Evolutionary conservation across 2,329 filamentous ascomycete genomes (phyloP), one percentile per base, ranked within the genome.

Genomic region (Aureobasidium sp.): DNA sequence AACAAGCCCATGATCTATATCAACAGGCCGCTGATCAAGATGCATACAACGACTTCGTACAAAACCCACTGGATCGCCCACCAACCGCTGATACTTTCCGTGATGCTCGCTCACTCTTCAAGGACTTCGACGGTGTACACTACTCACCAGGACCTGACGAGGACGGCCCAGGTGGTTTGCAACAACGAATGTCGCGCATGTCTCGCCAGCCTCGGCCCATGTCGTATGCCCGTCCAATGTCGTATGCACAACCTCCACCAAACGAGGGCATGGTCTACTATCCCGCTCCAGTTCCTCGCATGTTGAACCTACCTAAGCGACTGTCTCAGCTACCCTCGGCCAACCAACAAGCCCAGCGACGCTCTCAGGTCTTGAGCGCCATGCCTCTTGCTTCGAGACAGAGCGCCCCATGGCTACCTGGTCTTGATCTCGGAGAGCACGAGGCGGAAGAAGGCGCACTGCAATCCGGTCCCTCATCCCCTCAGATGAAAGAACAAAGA

Each of bases 221-320:
- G 55, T 48, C 55, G 7, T 48, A 58, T 48, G 66, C 66, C 44
- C 73, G 77, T 58, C 78, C 84, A 12, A 80, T 82, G 64, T 85
- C 85, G 0, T 87, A 86, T 71, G 75, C 84, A 69, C 68, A 67
- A 37, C 84, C 84, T 1, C 78, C 81, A 29, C 87, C 87, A 1
- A 87, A 85, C 5, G 85, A 93, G 67, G 80, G 87, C 68, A 96
- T 97, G 90, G 85, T 96, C 10, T 97, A 88, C 75, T 99, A 99
- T 73, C 94, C 94, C 15, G 94, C 94, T 3, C 92, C 91, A 1
- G 94, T 99, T 2, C 94, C 94, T 3, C 87, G 89, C 65, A 92
- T 96, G 87, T 82, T 99, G 62, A 97, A 96, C 69, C 78, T 99
- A 13, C 94, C 94, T 0, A 91, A 91, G 48, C 89, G 91, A 68